Base-by-base conservation (phyloP, 2,329 filamentous ascomycete species). In the Pseudocercospora cruenta region DNA sequence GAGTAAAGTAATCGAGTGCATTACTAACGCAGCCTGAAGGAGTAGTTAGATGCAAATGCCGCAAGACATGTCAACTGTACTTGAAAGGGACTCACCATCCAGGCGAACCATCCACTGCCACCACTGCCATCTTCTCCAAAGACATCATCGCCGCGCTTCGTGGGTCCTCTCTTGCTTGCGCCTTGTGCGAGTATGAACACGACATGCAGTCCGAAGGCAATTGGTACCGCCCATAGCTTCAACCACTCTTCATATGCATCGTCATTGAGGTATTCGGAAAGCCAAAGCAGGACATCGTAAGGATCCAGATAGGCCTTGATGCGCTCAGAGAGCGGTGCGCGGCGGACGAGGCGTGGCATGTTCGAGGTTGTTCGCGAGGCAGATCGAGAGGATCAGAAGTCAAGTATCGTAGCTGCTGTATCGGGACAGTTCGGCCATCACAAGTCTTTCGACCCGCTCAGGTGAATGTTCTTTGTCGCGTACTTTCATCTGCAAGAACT, bases 211-310 rank as follows among this genome's bases (percentile, higher is more conserved):
- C 77, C 85, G 28, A 97, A 72, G 4, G 93, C 94, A 19, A 96
- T 82, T 60, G 92, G 89, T 4, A 88, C 87, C 26, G 92, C 91
- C 78, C 92, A 90, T 39, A 88, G 82, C 71, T 91, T 90, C 68
- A 88, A 82, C 67, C 87, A 82, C 21, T 94, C 92, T 72, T 97
- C 92, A 89, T 93, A 96, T 73, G 97, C 92, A 75, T 91, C 90
- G 28, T 93, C 93, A 77, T 97, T 94, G 67, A 99, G 86, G 80
- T 97, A 92, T 78, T 98, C 94, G 0, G 92, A 96, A 1, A 96
- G 80, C 91, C 93, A 97, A 19, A 99, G 87, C 62, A 95, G 82
- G 75, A 94, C 91, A 80, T 99, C 95, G 82, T 91, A 90, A 2
- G 92, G 93, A 76, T 98, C 94, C 66, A 97, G 82, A 78, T 88